phyloP scores from a whole-genome alignment of 371 early-diverging fungal genomes.

The Caulochytrium protostelioides region DNA sequence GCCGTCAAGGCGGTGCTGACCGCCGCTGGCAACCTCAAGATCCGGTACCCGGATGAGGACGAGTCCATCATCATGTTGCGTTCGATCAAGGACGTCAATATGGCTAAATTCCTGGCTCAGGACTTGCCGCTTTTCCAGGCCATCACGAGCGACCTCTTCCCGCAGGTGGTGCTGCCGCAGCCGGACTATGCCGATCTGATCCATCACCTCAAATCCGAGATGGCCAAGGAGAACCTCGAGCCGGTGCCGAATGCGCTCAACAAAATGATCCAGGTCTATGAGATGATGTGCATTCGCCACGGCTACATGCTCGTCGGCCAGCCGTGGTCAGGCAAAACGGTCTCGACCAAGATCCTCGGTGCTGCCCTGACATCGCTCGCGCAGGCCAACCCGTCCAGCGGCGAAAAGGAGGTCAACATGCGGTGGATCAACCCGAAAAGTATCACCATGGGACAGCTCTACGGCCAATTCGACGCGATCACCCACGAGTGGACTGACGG shows the following conservation, averaged over 20 bases:
- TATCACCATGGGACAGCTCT: slow-evolving; percentile 34
- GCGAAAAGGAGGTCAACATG: slow-evolving; percentile 21
- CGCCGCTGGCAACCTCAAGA: slow-evolving; percentile 32
- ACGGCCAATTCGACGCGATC: slow-evolving; percentile 31
- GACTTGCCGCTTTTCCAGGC: slow-evolving; percentile 32
- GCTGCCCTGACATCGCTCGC: slow-evolving; percentile 20
- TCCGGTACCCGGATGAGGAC: slow-evolving; percentile 25
- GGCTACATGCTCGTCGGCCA: slow-evolving; percentile 36
- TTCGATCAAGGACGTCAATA: slow-evolving; percentile 29
- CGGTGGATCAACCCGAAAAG: slow-evolving; percentile 33
- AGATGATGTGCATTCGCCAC: slow-evolving; percentile 35
- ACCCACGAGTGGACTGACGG: slow-evolving; percentile 41
- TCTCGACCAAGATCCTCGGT: slow-evolving; percentile 19
- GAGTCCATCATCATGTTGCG: slow-evolving; percentile 34
- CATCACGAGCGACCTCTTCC: slow-evolving; percentile 29
- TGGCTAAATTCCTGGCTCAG: slow-evolving; percentile 29
- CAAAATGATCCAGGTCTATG: slow-evolving; percentile 31
- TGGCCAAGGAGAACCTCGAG: slow-evolving; percentile 26
- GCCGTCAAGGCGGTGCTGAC: slow-evolving; percentile 33
- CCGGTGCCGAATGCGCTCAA: slow-evolving; percentile 20
- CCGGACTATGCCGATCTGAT: slow-evolving; percentile 26
- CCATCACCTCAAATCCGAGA: slow-evolving; percentile 13
- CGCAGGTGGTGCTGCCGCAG: slow-evolving; percentile 24
- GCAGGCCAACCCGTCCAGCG: slow-evolving; percentile 5
- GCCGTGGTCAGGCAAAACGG: slow-evolving; percentile 31